These are phyloP conservation scores for Phialocephala subalpina DNA, from an alignment of 2,329 filamentous ascomycete genomes.

Conservation along the genomic window DNA sequence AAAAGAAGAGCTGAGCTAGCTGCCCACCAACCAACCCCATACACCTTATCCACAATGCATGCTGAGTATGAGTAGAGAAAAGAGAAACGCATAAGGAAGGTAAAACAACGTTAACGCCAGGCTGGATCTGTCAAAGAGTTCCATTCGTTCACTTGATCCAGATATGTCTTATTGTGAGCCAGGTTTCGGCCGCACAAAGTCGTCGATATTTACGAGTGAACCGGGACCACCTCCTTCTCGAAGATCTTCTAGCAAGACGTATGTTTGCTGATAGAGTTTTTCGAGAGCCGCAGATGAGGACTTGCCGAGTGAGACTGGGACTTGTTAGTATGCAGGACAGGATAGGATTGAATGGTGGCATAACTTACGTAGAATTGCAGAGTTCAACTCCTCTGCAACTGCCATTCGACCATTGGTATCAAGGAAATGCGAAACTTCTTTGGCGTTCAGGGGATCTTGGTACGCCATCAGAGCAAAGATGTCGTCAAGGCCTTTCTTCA, in stretches of 20 bases:
- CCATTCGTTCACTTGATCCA: neutral
- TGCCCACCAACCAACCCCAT: conserved; percentile 12
- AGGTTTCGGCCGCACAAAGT: conserved; percentile 49
- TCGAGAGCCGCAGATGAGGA: conserved; percentile 88
- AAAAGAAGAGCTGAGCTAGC: neutral
- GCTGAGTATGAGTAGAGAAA: conserved; percentile 18
- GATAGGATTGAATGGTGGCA: conserved; percentile 4
- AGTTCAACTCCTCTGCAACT: conserved; percentile 93
- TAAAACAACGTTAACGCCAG: conserved; percentile 1
- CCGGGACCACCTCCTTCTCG: conserved; percentile 81
- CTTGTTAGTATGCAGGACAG: conserved; percentile 36
- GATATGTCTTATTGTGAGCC: conserved; percentile 6
- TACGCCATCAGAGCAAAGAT: conserved; percentile 93
- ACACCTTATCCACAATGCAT: conserved; percentile 37
- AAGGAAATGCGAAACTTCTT: conserved; percentile 78
- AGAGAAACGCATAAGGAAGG: conserved; percentile 25
- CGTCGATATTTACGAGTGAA: conserved; percentile 78
- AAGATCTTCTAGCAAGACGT: conserved; percentile 83
- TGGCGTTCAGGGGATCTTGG: conserved; percentile 77
- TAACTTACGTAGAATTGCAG: conserved; percentile 76
- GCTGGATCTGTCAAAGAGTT: neutral
- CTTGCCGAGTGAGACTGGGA: conserved; percentile 84
- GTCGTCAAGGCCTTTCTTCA: conserved; percentile 78
- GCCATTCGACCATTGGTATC: conserved; percentile 76
- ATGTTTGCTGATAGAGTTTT: conserved; percentile 85